These are phyloP conservation scores for Syzygium aromaticum DNA, from an alignment of 345 rosid genomes.

Conservation along the genomic window DNA sequence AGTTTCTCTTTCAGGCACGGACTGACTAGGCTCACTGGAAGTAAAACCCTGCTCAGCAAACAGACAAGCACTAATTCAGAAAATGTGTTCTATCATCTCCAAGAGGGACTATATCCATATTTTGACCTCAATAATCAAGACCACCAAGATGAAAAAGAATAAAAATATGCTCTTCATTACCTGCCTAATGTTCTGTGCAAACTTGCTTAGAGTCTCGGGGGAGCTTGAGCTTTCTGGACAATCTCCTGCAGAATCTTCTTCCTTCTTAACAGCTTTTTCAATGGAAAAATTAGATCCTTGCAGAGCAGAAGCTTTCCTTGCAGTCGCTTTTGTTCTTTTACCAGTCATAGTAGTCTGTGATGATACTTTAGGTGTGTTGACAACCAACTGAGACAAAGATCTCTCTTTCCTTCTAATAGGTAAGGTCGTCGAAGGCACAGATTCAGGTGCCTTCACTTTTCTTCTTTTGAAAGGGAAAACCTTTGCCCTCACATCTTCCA, in stretches of 20 bases:
- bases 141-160: neutral
- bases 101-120: neutral
- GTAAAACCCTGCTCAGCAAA: constrained; percentile 39
- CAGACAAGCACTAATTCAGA: neutral
- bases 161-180: constrained; percentile 30
- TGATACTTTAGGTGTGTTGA: constrained; percentile 68
- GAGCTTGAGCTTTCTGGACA: constrained; percentile 56
- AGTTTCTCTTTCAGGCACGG: constrained; percentile 16
- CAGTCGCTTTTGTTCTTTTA: constrained; percentile 54
- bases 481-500: constrained; percentile 86
- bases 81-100: neutral
- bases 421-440: constrained; percentile 41
- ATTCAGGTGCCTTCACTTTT: constrained; percentile 58
- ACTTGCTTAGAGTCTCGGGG: constrained; percentile 46
- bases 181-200: constrained; percentile 54
- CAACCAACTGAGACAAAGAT: constrained; percentile 89
- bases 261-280: constrained; percentile 42
- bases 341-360: constrained; percentile 57
- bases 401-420: constrained; percentile 91
- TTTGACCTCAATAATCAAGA: neutral
- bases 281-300: constrained; percentile 29
- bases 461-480: constrained; percentile 72
- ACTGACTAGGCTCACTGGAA: constrained; percentile 41
- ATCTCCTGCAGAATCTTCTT: constrained; percentile 49
- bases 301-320: constrained; percentile 42